Base-by-base conservation (phyloP, 2,329 filamentous ascomycete species). In the Epichloe sylvatica region DNA sequence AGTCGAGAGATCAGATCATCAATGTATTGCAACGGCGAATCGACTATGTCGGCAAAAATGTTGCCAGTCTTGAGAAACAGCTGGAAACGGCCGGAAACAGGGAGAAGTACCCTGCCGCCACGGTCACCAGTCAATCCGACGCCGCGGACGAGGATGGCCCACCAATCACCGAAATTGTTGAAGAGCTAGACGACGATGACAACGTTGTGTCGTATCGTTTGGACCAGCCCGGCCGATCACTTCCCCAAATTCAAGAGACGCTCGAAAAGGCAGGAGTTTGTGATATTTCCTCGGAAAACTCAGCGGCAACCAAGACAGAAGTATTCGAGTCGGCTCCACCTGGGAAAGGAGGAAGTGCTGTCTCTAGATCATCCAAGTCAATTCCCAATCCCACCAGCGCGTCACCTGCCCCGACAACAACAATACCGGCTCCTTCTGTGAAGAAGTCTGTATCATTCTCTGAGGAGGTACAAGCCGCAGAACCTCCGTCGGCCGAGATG, bases 151-250 rank as follows among this genome's bases (percentile, higher is more conserved):
- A 85, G 52, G 80, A 81, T 12, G 82, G 81, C 1, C 70, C 89
- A 47, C 86, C 89, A 0, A 77, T 97, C 51, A 90, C 85, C 34
- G 92, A 97, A 59, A 97, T 98, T 55, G 73, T 88, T 49, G 92
- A 98, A 66, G 81, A 94, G 68, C 72, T 97, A 23, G 92, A 97
- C 60, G 90, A 96, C 8, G 79, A 94, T 11, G 92, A 83, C 50
- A 92, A 94, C 59, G 77, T 97, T 4, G 66, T 95, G 46, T 85
- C 79, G 0, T 80, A 76, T 57, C 77, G 71, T 49, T 68, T 84
- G 33, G 78, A 80, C 37, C 77, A 70, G n/a, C 84, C 88, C 0
- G 83, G 82, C 6, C 78, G 83, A 47, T 70, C 76, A 13, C 77
- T 84, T 17, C 72, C 80, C 8, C 77, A 85, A 55, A 71, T 96